Evolutionary conservation across 2,329 filamentous ascomycete species (phyloP), one percentile per base, ranked within the genome.

Genomic region (Sporothrix brunneoviolacea): DNA sequence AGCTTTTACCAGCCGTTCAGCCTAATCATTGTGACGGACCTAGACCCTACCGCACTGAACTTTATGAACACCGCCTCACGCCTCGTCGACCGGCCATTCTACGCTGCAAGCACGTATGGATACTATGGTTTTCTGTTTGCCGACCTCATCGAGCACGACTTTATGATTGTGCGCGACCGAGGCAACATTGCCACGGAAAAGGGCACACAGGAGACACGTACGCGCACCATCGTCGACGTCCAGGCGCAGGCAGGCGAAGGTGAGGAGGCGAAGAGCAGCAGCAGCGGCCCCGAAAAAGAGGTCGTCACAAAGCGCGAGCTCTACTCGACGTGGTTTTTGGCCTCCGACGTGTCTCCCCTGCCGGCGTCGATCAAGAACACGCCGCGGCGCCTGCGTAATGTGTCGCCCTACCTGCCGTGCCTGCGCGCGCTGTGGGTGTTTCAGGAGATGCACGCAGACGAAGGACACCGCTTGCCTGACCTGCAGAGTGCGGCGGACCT

Each of bases 111-210:
- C 45, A 81, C 86, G 3, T 88, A 96, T 64, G 93, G 93, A 43
- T 79, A 95, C 64, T 97, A 94, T 65, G 93, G 93, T 50, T 98
- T 88, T 70, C 86, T 95, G 58, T 98, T 98, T 65, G 86, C 87
- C 52, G 93, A 98, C 65, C 77, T 98, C 19, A 89, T 95, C 59
- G 79, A 84, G 61, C 93, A 98, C 66, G 84, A 91, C 61, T 98
- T 89, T 63, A 82, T 93, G 54, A 84, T 98, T 54, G 84, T 95
- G 70, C 84, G 93, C 51, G 82, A 88, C 54, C 83, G 85, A 56
- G 83, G 86, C 52, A 97, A 97, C 62, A 71, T 87, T 12, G 64
- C 79, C 18, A 84, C 82, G 1, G 66, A 75, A 36, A 55, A 73
- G 8, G 74, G 75, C 42, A 24, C 41, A 1, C 69, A 77, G 4